Percentiles rank a stretch among this genome's conserved stretches.
Conservation (phyloP, 2,329 filamentous ascomycete genomes). For the Aspergillus fructus region DNA sequence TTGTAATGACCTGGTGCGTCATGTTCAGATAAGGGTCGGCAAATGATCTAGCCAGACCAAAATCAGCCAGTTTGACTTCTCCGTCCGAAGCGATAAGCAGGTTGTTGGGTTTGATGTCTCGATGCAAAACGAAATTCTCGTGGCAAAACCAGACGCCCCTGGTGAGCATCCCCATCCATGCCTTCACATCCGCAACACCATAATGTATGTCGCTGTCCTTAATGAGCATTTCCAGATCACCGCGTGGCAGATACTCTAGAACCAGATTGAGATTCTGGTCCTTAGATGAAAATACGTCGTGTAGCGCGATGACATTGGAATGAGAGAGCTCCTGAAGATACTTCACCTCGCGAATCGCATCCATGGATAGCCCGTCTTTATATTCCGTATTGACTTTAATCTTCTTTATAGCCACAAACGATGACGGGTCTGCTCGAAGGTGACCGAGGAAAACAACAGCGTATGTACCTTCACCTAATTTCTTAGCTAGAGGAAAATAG, state of each 20-base stretch:
- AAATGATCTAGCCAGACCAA: constrained; percentile 87
- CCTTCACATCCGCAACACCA: constrained; percentile 86
- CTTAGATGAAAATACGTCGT: constrained; percentile 92
- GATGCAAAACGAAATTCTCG: constrained; percentile 87
- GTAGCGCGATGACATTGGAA: constrained; percentile 90
- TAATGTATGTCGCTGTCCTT: constrained; percentile 82
- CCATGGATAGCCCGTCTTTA: constrained; percentile 87
- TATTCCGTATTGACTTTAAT: constrained; percentile 60
- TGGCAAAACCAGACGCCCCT: constrained; percentile 96
- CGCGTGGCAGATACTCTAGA: constrained; percentile 88
- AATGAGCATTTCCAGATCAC: constrained; percentile 92
- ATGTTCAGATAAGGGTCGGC: constrained; percentile 84
- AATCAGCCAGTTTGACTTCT: constrained; percentile 94
- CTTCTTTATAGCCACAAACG: constrained; percentile 69
- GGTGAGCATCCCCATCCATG: constrained; percentile 97
- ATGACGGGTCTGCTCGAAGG: constrained; percentile 67
- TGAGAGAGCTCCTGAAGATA: constrained; percentile 92
- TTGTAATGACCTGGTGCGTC: constrained; percentile 93
- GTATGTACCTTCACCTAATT: constrained; percentile 95
- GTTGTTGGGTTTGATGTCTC: constrained; percentile 99
- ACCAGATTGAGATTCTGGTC: constrained; percentile 96
- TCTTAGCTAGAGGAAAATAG: constrained; percentile 62
- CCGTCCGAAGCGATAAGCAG: constrained; percentile 90
- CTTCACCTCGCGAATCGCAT: constrained; percentile 93
- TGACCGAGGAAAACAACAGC: constrained; percentile 92